Base-by-base conservation (phyloP, 2,329 filamentous ascomycete genomes). In the Alternaria brassicicola region DNA sequence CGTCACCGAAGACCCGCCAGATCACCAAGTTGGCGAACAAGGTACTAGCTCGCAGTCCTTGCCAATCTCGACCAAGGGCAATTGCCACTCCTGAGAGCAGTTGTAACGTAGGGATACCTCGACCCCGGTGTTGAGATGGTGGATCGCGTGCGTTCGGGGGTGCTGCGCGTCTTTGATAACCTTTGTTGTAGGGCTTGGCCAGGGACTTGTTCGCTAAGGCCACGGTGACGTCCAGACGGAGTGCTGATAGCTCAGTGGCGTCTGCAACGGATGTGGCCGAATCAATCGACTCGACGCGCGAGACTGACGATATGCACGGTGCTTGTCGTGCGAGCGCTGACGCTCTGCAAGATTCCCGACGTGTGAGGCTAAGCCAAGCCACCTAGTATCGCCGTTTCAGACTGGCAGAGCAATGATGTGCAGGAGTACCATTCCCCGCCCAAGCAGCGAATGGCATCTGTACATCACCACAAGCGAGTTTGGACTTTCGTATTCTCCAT, bases 1-100 rank as follows among this genome's bases (percentile, higher is more conserved):
- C 66, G 66, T 70, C 68, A 67, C 68, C 63, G 65, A 70, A 59
- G 65, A 73, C 73, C 71, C 69, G 68, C 72, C 66, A 70, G 67
- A 66, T 66, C 63, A 70, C 66, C 64, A 61, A 63, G 50, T 57
- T 56, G 64, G 59, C 62, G 64, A 49, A 52, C 52, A 43, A 56
- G 55, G 62, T 57, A 56, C 57, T 62, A 47, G 60, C 43, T 53
- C 55, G 53, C 45, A 54, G 28, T 52, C 58, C 49, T 49, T 53
- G 51, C 52, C 45, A 36, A 52, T 49, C 45, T 21, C 48, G 30
- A 19, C 25, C 21, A 52, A 38, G 55, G 45, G 41, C 39, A 36
- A 59, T 49, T 55, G 48, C 50, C 59, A 66, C 66, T 59, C 55
- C 63, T 57, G 59, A 63, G 64, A 46, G 47, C 51, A 46, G 51